Evolutionary conservation across 2,329 filamentous ascomycete genomes (phyloP), one percentile per base, ranked within the genome.

Genomic region (Penicillium hesseltinei): DNA sequence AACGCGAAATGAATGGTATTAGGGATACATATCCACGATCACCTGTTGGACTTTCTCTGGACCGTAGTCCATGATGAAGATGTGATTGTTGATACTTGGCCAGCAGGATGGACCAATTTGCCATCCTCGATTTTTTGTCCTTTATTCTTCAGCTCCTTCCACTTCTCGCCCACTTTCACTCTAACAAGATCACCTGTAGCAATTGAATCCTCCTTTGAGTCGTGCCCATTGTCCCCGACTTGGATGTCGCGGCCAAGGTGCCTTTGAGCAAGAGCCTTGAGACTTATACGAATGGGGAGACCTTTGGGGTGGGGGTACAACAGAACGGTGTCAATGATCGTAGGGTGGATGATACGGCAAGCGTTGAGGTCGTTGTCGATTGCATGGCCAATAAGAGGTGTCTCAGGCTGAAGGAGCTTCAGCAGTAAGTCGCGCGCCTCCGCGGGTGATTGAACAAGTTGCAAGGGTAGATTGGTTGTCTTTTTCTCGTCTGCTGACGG

Each of bases 361-460:
- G 88, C 85, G 71, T 96, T 97, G 54, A 99, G 83, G 68, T 99
- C 94, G 70, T 99, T 99, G 69, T 99, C 94, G 9, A 97, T 84
- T 0, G 91, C 92, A 72, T 99, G 94, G 0, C 94, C 94, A 46
- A 99, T 90, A 0, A 99, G 77, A 0, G 92, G 90, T 0, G 92
- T 99, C 0, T 82, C 77, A 0, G 91, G 89, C 1, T 86, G 83
- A 49, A 99, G 82, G 52, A 90, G 81, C 0, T 83, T 82, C 73
- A 96, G 91, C 9, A 99, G 82, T 0, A 97, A 81, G 1, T 85
- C 80, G 9, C 94, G 88, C 1, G 94, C 94, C 29, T 79, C 82
- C 23, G 84, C 78, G 0, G 92, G 92, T 0, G 89, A 92, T 0
- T 86, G 78, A 9, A 95, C 91, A 44, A 96, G 89, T 51, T 84